Base-by-base conservation (phyloP, 2,329 filamentous ascomycete species). In the Nigrospora sphaerica region DNA sequence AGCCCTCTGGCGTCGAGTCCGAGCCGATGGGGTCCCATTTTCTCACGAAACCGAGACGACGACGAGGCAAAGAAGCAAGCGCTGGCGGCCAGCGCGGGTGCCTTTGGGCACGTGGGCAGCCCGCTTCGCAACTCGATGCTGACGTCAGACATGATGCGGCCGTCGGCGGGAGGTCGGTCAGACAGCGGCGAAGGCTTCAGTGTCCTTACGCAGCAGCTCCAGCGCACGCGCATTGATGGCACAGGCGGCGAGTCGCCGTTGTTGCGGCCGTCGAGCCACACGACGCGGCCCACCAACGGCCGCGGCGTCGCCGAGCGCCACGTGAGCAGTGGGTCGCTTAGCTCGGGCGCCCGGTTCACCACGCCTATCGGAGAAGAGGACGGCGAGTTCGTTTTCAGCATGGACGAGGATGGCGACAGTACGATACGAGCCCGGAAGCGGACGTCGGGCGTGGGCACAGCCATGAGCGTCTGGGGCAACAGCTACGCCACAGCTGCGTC, bases 321-420 rank as follows among this genome's bases (percentile, higher is more conserved):
- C 58, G 70, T 81, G 33, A 83, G 78, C 54, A 80, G 73, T 46
- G 73, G 73, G 31, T 81, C 78, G 53, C 74, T 80, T 54, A 71
- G 74, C 53, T 78, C 76, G 35, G 77, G 72, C 35, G 77, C 77
- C 17, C 69, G 80, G 14, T 82, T 81, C 58, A 80, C 80, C 2
- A 83, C 78, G 1, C 80, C 80, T 3, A 83, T 84, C 50, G 80
- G 83, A 49, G 80, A 83, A 57, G 80, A 84, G 54, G 78, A 83
- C 46, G 70, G 77, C 4, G 74, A 78, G 23, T 82, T 83, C 52
- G 76, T 84, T 13, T 84, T 84, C 59, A 78, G 69, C 57, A 83
- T 84, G 80, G 80, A 84, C 53, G 78, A 81, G 46, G 77, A 79
- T 23, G 76, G 78, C 18, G 66, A 73, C 34, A 63, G 63, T 12